Conservation (phyloP, 495 filamentous ascomycete species). For the Pyronema omphalodes region DNA sequence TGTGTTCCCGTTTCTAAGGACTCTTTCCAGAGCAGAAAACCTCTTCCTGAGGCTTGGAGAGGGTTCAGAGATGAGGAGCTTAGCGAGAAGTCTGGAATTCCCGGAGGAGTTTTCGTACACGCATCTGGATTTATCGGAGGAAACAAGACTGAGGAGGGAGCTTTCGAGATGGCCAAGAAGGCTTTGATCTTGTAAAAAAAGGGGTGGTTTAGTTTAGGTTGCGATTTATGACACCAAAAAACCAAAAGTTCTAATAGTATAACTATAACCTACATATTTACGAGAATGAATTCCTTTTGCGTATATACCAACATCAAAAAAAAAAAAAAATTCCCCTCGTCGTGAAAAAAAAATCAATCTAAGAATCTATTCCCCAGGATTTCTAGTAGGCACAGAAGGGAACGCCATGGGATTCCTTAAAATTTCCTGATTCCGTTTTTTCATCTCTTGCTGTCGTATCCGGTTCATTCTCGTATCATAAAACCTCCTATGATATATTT, state of each 20-base stretch:
- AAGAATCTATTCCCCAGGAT: too few species aligned
- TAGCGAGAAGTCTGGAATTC: conserved; percentile 50
- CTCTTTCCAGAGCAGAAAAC: conserved; percentile 77
- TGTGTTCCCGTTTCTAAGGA: conserved; percentile 60
- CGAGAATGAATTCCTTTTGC: too few species aligned
- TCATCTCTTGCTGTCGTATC: too few species aligned
- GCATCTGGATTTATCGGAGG: conserved; percentile 92
- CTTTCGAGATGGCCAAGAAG: conserved; percentile 64
- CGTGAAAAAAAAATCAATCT: too few species aligned
- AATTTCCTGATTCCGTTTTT: too few species aligned
- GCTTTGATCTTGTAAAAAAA: conserved; percentile 37
- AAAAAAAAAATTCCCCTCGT: too few species aligned
- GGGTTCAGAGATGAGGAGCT: conserved; percentile 73
- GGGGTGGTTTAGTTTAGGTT: not conserved
- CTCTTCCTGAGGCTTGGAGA: conserved; percentile 77
- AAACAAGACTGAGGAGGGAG: conserved; percentile 80
- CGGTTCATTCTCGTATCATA: too few species aligned
- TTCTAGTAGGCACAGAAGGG: too few species aligned
- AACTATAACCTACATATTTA: too few species aligned
- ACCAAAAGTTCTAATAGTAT: not conserved
- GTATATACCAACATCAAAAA: too few species aligned
- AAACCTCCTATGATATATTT: too few species aligned
- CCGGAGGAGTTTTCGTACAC: conserved; percentile 78
- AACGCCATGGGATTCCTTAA: too few species aligned
- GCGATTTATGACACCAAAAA: not conserved